Evolutionary conservation across 202 grass and related monocot species (phyloP), one percentile per base, ranked within the genome.

Genomic region (Brachypodium distachyon): DNA sequence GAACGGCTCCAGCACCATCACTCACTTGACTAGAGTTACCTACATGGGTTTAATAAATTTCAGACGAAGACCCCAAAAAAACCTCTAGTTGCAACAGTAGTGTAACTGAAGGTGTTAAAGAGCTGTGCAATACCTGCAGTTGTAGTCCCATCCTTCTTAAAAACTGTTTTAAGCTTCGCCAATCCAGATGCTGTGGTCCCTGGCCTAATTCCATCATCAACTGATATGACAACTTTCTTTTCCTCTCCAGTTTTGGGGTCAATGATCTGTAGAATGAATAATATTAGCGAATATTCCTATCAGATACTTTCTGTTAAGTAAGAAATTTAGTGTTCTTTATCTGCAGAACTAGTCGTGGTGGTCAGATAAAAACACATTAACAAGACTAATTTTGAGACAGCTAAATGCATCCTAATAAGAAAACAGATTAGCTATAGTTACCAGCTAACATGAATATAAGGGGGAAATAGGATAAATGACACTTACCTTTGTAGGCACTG

Each of bases 1-100:
- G 96, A 81, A 98, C 96, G 72, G 96, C 96, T 90, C 89, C 96
- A 87, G 96, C 96, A 73, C 92, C 96, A 83, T 99, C 96, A 69
- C 96, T 99, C 63, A 99, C 91, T 88, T 99, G 96, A 74, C 91
- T 99, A 75, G 96, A 99, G 81, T 99, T 99, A 17, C 96, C 96
- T 99, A 62, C 53, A 82, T 38, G 57, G 72, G 23, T 75, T 62
- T 7, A 65, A 31, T 32, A 60, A 41, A 59, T 63, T 70, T 76
- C 9, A 37, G 53, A 28, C 47, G 65, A 3, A 46, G 22, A 42
- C n/a, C n/a, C n/a, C 0, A 29, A 25, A 28, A 19, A 74, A 27
- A 43, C 9, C 22, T 47, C 12, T 10, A 7, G 16, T 46, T 32
- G 18, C 28, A 66, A 61, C 57, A 0, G 19, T 14, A 76, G 37